Evolutionary conservation across 2,329 filamentous ascomycete genomes (phyloP).

Genomic region (Chrysoporthe cubensis): DNA sequence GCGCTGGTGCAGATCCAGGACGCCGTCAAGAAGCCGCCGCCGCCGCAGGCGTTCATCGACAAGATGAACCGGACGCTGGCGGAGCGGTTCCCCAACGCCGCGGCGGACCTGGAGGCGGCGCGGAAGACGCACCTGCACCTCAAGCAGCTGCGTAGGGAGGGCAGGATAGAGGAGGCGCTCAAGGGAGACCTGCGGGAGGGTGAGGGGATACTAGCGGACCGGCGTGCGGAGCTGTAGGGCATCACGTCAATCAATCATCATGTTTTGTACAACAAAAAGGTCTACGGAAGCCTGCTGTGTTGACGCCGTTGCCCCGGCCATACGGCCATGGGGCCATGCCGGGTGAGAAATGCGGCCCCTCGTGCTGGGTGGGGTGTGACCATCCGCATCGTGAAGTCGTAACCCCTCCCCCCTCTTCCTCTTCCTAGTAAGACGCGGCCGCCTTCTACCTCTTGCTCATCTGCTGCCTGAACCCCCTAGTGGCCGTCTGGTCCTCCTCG

Average conservation of each 20-base stretch:
- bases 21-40: constrained; percentile 78
- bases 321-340: too few relatives aligned
- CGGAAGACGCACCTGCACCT: constrained; percentile 56
- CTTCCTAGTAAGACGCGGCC: background rate
- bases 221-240: background rate
- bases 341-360: too few relatives aligned
- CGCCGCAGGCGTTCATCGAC: constrained; percentile 53
- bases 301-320: background rate
- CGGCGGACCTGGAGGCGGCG: constrained; percentile 52
- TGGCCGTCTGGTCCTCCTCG: constrained; percentile 45
- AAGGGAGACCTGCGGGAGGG: constrained; percentile 32
- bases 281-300: background rate
- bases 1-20: constrained; percentile 85
- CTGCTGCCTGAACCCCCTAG: constrained; percentile 54
- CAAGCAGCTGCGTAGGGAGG: constrained; percentile 53
- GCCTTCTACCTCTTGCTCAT: constrained; percentile 35
- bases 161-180: constrained; percentile 43
- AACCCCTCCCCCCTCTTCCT: background rate
- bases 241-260: background rate
- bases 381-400: background rate
- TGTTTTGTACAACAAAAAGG: constrained; percentile 7
- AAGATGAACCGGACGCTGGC: constrained; percentile 48
- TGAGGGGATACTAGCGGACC: constrained; percentile 12
- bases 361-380: background rate
- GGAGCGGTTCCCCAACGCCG: constrained; percentile 52